Percentiles rank a stretch among this genome's conserved stretches.
Conservation (phyloP, 2,329 filamentous ascomycete species). For the Trichoderma atroviride region DNA sequence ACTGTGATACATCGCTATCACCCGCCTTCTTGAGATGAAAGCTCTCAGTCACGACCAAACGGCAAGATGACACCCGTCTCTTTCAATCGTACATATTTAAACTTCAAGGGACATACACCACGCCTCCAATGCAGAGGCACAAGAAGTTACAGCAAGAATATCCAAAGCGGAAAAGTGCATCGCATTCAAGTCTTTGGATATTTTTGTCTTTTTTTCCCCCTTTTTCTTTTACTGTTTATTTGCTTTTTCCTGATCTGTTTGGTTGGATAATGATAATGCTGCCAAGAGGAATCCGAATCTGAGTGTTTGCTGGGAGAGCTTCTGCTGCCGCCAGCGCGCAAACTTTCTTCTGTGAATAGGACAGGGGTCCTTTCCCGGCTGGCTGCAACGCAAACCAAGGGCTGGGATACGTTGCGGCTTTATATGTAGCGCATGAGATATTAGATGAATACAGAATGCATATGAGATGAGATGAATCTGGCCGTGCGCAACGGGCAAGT, state of each 20-base stretch:
- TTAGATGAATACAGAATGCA: background rate
- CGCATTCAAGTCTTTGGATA: background rate
- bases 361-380: background rate
- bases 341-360: slow-evolving; percentile 9
- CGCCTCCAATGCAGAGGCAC: background rate
- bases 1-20: slow-evolving; percentile 33
- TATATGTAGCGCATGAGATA: slow-evolving; percentile 34
- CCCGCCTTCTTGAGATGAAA: background rate
- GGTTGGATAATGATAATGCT: slow-evolving; percentile 11
- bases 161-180: background rate
- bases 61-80: background rate
- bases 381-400: slow-evolving; percentile 42
- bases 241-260: background rate
- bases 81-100: slow-evolving; percentile 24
- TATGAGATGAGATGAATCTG: background rate
- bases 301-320: slow-evolving; percentile 17
- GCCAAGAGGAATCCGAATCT: background rate
- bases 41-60: slow-evolving; percentile 7
- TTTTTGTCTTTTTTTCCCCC: background rate
- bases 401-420: slow-evolving; percentile 42
- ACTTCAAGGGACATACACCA: slow-evolving; percentile 17
- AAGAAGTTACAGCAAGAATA: background rate
- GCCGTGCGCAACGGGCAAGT: background rate
- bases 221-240: background rate
- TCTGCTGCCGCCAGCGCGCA: background rate